A percentile compares a stretch with the other conserved stretches of the same genome.
Evolutionary conservation across 2,329 filamentous ascomycete species (phyloP).

Genomic region (Scedosporium apiospermum): DNA sequence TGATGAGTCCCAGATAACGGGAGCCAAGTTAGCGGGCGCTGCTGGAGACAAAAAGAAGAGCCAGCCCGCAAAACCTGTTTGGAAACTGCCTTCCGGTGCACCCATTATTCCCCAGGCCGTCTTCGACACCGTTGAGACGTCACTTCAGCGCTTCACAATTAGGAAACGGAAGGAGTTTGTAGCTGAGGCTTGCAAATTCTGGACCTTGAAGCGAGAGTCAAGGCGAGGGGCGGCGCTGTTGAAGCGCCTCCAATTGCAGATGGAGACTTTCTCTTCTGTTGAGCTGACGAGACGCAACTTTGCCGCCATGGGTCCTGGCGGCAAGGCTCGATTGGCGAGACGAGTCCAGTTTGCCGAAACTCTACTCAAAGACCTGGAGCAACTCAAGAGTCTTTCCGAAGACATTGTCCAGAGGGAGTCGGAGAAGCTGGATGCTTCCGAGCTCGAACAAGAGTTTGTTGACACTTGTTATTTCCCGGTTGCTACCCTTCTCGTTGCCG

Average conservation of each 20-base stretch:
- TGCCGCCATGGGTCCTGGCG: conserved; percentile 82
- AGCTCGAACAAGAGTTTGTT: conserved; percentile 69
- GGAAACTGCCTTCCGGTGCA: conserved; percentile 90
- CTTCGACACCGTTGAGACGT: conserved; percentile 75
- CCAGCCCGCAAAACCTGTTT: conserved; percentile 58
- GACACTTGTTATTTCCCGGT: conserved; percentile 91
- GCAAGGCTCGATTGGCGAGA: conserved; percentile 65
- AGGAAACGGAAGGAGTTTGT: conserved; percentile 87
- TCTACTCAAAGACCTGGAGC: conserved; percentile 67
- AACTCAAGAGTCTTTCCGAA: conserved; percentile 60
- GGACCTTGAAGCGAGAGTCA: conserved; percentile 93
- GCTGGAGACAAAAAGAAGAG: conserved; percentile 71
- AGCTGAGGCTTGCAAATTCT: conserved; percentile 89
- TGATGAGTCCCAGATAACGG: conserved; percentile 76
- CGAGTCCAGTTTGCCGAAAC: conserved; percentile 82
- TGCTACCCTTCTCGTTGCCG: conserved; percentile 62
- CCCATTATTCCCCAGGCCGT: conserved; percentile 88
- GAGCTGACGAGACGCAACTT: conserved; percentile 94
- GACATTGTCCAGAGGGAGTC: conserved; percentile 67
- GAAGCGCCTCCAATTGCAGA: conserved; percentile 86
- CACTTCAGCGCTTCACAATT: conserved; percentile 68
- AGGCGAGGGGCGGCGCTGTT: conserved; percentile 83
- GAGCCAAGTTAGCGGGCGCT: conserved; percentile 68
- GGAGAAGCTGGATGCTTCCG: conserved; percentile 66
- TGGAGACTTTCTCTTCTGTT: conserved; percentile 96